Base-by-base conservation (phyloP, 2,329 filamentous ascomycete genomes). In the Colletotrichum kahawae region DNA sequence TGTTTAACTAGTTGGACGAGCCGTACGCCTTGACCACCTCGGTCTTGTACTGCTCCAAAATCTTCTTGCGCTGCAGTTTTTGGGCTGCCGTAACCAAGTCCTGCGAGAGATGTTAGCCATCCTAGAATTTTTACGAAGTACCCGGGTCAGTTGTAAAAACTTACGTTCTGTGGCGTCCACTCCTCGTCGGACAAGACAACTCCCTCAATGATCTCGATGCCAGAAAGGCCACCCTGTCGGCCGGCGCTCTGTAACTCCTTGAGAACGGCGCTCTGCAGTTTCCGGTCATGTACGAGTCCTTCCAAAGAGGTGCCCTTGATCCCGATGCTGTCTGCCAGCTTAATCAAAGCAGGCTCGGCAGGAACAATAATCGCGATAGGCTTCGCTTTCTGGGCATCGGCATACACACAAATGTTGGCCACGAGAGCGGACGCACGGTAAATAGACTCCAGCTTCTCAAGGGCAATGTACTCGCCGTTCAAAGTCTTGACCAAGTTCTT, bases 401-500 rank as follows among this genome's bases (percentile, higher is more conserved):
- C 89, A 76, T 90, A 89, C 27, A 90, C 87, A 82, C 89, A 90
- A 76, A 91, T 90, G 80, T 91, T 91, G 77, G 84, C 87, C 13
- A 91, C 89, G 10, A 90, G 84, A 18, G 82, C 78, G 7, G 87
- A 83, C 29, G 89, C 86, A 27, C 89, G 88, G 83, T 90, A 90
- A 75, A 89, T 82, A 21, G 88, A 88, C 82, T 90, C 88, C 71
- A 90, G 87, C 84, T 93, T 96, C 88, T 96, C 94, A 13, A 96
- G 88, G 4, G 94, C 94, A 83, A 96, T 95, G 85, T 96, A 96
- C 86, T 96, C 94, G 81, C 94, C 94, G 79, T 94, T 93, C 71
- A 93, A 88, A 4, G 93, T 95, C 91, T 96, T 96, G 85, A 95
- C 93, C 78, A 97, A 85, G 85, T 96, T 96, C 92, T 96, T 96